Conservation (phyloP, 176 grass and related monocot species). For the Oryza glaberrima region DNA sequence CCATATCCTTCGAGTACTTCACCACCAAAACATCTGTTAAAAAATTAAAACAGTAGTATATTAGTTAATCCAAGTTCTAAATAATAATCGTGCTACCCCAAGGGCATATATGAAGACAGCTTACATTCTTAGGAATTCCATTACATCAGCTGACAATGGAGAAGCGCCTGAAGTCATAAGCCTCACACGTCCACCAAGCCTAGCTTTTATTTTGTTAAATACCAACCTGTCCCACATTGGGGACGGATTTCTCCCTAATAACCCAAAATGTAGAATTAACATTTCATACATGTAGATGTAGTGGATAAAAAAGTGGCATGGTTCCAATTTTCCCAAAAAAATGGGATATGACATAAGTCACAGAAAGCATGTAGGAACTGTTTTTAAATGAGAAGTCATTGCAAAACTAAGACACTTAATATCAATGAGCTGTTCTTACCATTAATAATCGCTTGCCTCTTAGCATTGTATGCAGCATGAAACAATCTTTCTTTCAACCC, state of each 20-base stretch:
- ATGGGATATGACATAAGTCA: not conserved
- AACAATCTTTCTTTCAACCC: slow-evolving; percentile 66
- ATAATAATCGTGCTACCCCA: slow-evolving; percentile 31
- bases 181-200: slow-evolving; percentile 85
- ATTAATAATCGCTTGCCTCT: slow-evolving; percentile 62
- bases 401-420: not conserved
- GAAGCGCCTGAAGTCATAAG: slow-evolving; percentile 91
- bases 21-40: slow-evolving; percentile 81
- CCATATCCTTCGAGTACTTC: slow-evolving; percentile 91
- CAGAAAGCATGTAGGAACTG: not conserved
- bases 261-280: slow-evolving; percentile 23
- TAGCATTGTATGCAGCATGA: slow-evolving; percentile 64
- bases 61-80: slow-evolving; percentile 35
- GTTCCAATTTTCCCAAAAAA: too few relatives aligned
- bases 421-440: slow-evolving; percentile 48
- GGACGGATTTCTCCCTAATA: slow-evolving; percentile 73
- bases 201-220: slow-evolving; percentile 98
- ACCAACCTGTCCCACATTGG: slow-evolving; percentile 96
- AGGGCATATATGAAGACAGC: slow-evolving; percentile 30
- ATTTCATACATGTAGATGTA: not conserved
- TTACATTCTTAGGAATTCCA: slow-evolving; percentile 98
- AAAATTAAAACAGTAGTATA: not conserved
- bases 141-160: slow-evolving; percentile 87
- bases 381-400: not conserved
- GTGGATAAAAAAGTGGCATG: too few relatives aligned